phyloP scores from a whole-genome alignment of 2,329 filamentous ascomycete genomes.

The Aspergillus glaucus region DNA sequence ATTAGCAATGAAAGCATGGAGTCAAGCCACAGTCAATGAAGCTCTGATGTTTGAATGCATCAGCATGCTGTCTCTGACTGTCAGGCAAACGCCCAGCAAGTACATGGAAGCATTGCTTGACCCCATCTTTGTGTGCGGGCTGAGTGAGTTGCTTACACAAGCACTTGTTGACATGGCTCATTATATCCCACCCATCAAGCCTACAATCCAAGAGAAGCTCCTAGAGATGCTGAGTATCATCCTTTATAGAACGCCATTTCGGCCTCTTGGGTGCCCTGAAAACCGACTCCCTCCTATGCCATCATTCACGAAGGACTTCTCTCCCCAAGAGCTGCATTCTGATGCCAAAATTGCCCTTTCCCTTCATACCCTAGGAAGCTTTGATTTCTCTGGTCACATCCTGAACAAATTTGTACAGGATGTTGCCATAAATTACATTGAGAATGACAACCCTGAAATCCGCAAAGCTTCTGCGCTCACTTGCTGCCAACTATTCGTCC shows the following conservation, averaged over 20 bases:
- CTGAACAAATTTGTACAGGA: slow-evolving; percentile 98
- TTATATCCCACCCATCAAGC: slow-evolving; percentile 91
- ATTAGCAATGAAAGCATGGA: slow-evolving; percentile 69
- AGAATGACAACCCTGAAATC: slow-evolving; percentile 90
- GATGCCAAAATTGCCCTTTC: slow-evolving; percentile 88
- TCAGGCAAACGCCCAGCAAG: slow-evolving; percentile 94
- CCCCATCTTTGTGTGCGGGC: slow-evolving; percentile 92
- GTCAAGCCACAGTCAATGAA: slow-evolving; percentile 53
- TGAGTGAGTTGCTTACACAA: slow-evolving; percentile 89
- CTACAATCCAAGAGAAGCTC: slow-evolving; percentile 86
- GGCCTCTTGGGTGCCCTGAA: slow-evolving; percentile 83
- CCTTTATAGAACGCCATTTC: slow-evolving; percentile 84
- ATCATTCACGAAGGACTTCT: slow-evolving; percentile 80
- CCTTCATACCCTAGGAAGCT: slow-evolving; percentile 91
- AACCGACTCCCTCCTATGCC: slow-evolving; percentile 76
- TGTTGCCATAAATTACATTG: slow-evolving; percentile 95
- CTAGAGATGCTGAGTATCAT: slow-evolving; percentile 93
- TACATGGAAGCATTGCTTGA: slow-evolving; percentile 95
- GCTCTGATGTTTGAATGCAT: slow-evolving; percentile 93
- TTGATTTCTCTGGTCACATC: slow-evolving; percentile 85
- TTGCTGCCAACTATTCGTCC: slow-evolving; percentile 94
- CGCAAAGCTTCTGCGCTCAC: slow-evolving; percentile 91
- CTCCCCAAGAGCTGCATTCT: slow-evolving; percentile 71
- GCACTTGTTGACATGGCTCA: slow-evolving; percentile 98
- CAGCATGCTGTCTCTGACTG: slow-evolving; percentile 89